These are phyloP conservation scores for Globisporangium megalacanthum DNA, from an alignment of 352 stramenopile genomes.

Conservation along the genomic window DNA sequence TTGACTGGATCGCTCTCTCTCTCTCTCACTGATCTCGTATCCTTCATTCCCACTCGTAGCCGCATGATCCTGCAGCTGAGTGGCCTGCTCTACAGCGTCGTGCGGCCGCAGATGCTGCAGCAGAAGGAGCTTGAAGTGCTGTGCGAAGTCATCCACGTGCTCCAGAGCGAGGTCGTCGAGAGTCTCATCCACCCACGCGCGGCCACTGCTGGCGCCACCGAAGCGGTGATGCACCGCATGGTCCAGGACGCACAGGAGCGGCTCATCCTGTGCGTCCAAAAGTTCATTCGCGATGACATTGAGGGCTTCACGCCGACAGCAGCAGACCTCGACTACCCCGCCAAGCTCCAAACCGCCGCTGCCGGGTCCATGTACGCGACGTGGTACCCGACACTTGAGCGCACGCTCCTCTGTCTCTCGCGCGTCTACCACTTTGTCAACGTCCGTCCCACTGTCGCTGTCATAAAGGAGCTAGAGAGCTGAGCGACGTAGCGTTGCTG, in stretches of 20 bases:
- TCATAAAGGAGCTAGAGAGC: too few species aligned
- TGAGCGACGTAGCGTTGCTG: too few species aligned
- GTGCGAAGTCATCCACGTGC: conserved; percentile 75
- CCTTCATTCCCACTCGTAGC: conserved; percentile 17
- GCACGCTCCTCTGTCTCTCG: conserved; percentile 80
- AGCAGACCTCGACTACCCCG: conserved; percentile 64
- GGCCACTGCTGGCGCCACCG: conserved; percentile 42
- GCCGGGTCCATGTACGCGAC: conserved; percentile 59
- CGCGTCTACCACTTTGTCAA: conserved; percentile 85
- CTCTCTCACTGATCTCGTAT: too few species aligned
- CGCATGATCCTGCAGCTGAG: conserved; percentile 76
- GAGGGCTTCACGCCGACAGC: conserved; percentile 56
- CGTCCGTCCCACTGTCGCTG: conserved; percentile 20
- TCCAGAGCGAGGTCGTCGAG: conserved; percentile 76
- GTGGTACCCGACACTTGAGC: conserved; percentile 80
- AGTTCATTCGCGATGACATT: conserved; percentile 81
- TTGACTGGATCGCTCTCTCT: too few species aligned
- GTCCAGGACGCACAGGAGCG: conserved; percentile 80
- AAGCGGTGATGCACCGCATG: conserved; percentile 80
- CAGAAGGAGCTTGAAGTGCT: conserved; percentile 75
- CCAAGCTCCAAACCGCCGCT: conserved; percentile 40
- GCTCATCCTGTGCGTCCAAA: conserved; percentile 80
- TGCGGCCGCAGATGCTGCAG: conserved; percentile 57
- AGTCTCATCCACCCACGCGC: conserved; percentile 50
- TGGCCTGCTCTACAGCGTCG: conserved; percentile 60